Percentiles rank a stretch among this genome's conserved stretches.
These are phyloP conservation scores for Centella asiatica DNA, from an alignment of 129 eudicot genomes.

Conservation along the genomic window DNA sequence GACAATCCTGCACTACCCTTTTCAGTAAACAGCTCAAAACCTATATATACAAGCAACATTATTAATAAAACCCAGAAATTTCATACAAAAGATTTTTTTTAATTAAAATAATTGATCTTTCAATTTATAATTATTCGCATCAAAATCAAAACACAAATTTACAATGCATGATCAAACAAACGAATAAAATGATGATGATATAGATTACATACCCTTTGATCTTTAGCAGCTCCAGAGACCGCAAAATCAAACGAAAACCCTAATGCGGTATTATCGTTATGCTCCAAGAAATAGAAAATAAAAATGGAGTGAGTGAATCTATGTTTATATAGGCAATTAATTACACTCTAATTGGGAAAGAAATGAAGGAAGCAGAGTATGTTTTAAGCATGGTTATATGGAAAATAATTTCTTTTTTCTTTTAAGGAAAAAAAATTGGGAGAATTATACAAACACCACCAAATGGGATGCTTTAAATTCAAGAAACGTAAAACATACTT, in stretches of 20 bases:
- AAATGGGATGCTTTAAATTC: conserved; percentile 13
- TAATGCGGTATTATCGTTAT: too few species aligned
- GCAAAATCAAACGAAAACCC: too few species aligned
- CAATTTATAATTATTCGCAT: not conserved
- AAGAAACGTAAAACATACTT: conserved; percentile 1
- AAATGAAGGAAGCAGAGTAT: not conserved
- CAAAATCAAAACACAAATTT: not conserved
- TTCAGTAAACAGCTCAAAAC: too few species aligned
- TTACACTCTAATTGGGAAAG: not conserved
- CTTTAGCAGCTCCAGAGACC: too few species aligned
- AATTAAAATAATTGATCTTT: not conserved
- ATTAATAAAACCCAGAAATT: too few species aligned
- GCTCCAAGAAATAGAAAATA: too few species aligned
- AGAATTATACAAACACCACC: not conserved
- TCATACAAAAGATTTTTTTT: too few species aligned
- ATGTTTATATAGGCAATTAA: too few species aligned
- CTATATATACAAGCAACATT: not conserved
- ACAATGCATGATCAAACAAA: not conserved
- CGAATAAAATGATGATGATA: not conserved
- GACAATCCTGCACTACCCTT: not conserved
- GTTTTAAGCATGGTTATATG: not conserved
- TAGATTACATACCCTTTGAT: too few species aligned
- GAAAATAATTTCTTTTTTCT: too few species aligned
- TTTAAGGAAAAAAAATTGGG: not conserved
- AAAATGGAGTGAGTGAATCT: too few species aligned